Evolutionary conservation across 1,284 basidiomycete genomes (phyloP), one percentile per base, ranked within the genome.

Genomic region (Ustilago vetiveriae): DNA sequence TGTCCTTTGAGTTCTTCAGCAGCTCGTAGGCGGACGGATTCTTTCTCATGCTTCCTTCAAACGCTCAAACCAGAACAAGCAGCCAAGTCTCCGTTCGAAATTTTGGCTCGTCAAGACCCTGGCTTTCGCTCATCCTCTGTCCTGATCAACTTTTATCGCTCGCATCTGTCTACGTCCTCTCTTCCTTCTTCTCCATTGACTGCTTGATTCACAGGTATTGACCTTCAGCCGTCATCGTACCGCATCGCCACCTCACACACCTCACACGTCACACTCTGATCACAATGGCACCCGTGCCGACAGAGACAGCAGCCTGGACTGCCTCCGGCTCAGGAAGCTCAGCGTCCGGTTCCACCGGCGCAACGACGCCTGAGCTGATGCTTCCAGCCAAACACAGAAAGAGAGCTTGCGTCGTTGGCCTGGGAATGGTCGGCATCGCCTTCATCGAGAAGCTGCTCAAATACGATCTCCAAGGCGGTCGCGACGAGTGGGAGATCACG

Each of bases 341-440:
- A 5, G 52, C 43, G 2, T 67, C 57, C 10, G 49, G 53, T 37
- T 67, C 64, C 32, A 67, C 64, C n/a, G 44, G 64, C 42, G 53
- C 57, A 11, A 67, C 64, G 0, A 67, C 57, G 2, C 57, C 64
- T 16, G 64, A 62, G 38, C 51, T 56, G 2, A n/a, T 44, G 8
- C 53, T 60, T 32, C 37, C 49, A 14, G 9, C 49, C n/a, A 69
- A 54, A 41, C 69, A 48, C 22, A 60, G 44, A 21, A 75, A 71
- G 47, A 73, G 67, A 49, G 74, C 87, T 42, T 85, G 86, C 44
- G 85, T 87, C 56, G 88, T 87, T 45, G 89, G 88, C 3, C 84
- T 90, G 7, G 89, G 88, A 22, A 89, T 89, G 88, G 87, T 88
- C 35, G 88, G 88, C 13, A 88, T 89, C 35, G 88, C 87, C 85